These are phyloP conservation scores for Globisporangium rhizosaccharum DNA, from an alignment of 352 stramenopile genomes.

Conservation along the genomic window DNA sequence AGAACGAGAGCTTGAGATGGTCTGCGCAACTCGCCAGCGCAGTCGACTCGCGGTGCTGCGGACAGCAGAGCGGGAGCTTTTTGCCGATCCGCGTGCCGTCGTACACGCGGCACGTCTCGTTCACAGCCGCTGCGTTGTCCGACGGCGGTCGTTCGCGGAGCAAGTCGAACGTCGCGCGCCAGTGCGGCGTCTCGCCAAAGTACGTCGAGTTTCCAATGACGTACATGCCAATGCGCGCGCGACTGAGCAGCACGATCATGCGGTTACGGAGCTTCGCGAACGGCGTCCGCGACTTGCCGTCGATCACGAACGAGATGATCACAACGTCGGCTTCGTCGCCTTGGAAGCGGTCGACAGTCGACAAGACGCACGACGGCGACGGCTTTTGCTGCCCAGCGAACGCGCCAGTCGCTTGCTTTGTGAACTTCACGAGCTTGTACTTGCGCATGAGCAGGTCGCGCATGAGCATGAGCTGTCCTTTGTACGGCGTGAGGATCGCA, in stretches of 20 bases:
- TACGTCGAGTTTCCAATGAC: conserved; percentile 81
- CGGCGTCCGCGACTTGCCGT: conserved; percentile 79
- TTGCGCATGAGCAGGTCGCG: conserved; percentile 56
- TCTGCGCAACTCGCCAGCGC: conserved; percentile 23
- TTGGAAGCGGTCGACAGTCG: conserved; percentile 88
- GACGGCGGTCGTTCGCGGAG: conserved; percentile 37
- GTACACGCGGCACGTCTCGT: conserved; percentile 31
- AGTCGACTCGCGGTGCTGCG: conserved; percentile 45
- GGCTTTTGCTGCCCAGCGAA: conserved; percentile 12
- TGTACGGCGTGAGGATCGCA: conserved; percentile 87
- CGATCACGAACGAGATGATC: conserved; percentile 85
- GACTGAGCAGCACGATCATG: conserved; percentile 87
- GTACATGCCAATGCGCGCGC: conserved; percentile 81
- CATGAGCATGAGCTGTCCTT: conserved; percentile 85
- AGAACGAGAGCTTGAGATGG: conserved; percentile 74
- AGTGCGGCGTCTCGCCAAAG: conserved; percentile 70
- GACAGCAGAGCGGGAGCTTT: conserved; percentile 74
- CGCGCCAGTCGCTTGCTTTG: conserved; percentile 19
- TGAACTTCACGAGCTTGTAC: conserved; percentile 22
- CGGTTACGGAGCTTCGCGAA: conserved; percentile 88
- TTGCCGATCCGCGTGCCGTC: conserved; percentile 38
- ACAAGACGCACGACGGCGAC: conserved; percentile 53
- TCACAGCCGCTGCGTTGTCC: conserved; percentile 22
- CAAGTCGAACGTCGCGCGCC: conserved; percentile 63
- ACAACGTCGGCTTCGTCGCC: conserved; percentile 87